A percentile compares a stretch with the other conserved stretches of the same genome.
phyloP scores from a whole-genome alignment of 2,329 filamentous ascomycete species.

The Teratosphaeria gauchensis region DNA sequence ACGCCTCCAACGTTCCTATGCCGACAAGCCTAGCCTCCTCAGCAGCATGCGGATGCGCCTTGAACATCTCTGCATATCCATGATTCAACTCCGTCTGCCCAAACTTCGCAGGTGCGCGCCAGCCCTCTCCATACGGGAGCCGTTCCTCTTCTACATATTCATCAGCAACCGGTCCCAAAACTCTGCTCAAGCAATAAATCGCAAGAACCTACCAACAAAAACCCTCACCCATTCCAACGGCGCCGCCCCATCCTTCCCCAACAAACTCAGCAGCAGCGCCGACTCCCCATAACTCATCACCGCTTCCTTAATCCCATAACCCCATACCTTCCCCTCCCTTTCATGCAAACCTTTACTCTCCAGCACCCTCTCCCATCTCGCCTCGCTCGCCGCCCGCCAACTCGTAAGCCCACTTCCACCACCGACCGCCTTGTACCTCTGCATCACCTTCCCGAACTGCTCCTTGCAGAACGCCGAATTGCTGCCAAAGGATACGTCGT shows the following conservation, averaged over 20 bases:
- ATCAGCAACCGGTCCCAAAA: not conserved
- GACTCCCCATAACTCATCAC: conserved; percentile 27
- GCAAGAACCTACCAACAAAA: conserved; percentile 13
- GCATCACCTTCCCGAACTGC: conserved; percentile 18
- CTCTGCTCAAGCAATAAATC: not conserved
- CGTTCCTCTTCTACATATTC: conserved; percentile 1
- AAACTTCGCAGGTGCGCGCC: conserved; percentile 9
- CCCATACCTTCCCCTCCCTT: conserved; percentile 8
- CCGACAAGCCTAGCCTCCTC: not conserved
- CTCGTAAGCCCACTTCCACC: conserved; percentile 15
- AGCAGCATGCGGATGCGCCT: not conserved
- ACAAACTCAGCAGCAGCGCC: conserved; percentile 21
- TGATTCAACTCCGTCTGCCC: conserved; percentile 1
- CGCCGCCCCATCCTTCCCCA: conserved; percentile 22
- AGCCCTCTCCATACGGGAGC: conserved; percentile 24
- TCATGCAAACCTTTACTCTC: conserved; percentile 14
- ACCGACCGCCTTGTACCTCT: conserved; percentile 7
- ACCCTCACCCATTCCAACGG: conserved; percentile 20
- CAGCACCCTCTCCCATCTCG: conserved; percentile 16
- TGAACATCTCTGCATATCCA: not conserved
- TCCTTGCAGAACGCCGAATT: conserved; percentile 22
- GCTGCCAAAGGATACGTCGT: conserved; percentile 23
- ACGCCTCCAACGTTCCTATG: not conserved
- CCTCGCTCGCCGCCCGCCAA: conserved; percentile 14
- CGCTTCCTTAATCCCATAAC: conserved; percentile 21